Evolutionary conservation across 352 stramenopile genomes (phyloP).

Genomic region (Phytophthora parvispora): DNA sequence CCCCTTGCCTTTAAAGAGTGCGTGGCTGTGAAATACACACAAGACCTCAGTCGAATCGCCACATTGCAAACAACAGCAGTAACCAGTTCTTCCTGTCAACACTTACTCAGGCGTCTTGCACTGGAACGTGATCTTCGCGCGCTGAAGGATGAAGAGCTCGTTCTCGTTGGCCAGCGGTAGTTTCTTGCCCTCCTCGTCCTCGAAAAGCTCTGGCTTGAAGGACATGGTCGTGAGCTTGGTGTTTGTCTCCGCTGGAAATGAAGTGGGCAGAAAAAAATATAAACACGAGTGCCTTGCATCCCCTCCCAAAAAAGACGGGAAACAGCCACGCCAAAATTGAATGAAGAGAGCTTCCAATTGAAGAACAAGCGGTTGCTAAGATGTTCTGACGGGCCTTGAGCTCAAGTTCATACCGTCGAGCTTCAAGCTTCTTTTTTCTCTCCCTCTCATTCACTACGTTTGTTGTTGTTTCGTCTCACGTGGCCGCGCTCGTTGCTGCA

Average conservation of each 20-base stretch:
- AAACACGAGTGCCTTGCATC: not conserved
- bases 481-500: constrained; percentile 1
- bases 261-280: constrained; percentile 20
- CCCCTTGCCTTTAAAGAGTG: constrained; percentile 79
- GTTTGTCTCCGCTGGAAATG: not conserved
- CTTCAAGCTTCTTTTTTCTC: not conserved
- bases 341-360: constrained; percentile 16
- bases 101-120: constrained; percentile 67
- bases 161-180: constrained; percentile 83
- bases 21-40: constrained; percentile 15
- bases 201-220: constrained; percentile 80
- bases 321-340: constrained; percentile 32
- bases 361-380: constrained; percentile 16
- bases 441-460: constrained; percentile 4
- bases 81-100: not conserved
- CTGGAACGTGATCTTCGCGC: constrained; percentile 83
- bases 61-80: not conserved
- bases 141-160: constrained; percentile 88
- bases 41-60: not conserved
- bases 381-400: not conserved
- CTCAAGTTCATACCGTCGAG: not conserved
- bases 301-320: constrained; percentile 31
- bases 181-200: constrained; percentile 69
- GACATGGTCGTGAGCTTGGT: constrained; percentile 52
- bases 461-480: constrained; percentile 5